Percentiles rank a stretch among this genome's conserved stretches.
These are phyloP conservation scores for Rhododendron kiyosumense DNA, from an alignment of 148 eudicot genomes.

Conservation along the genomic window DNA sequence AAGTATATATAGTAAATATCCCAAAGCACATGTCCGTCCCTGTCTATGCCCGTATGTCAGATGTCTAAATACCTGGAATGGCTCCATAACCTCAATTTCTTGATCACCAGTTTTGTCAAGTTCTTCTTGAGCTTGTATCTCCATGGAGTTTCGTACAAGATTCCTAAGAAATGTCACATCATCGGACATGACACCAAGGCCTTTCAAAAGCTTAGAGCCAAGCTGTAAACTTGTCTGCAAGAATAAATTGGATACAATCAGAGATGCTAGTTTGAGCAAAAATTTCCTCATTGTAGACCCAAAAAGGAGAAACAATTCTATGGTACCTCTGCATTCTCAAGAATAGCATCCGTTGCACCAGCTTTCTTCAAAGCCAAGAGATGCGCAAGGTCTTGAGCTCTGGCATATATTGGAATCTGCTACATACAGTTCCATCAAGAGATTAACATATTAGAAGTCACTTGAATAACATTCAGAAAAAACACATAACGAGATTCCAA, in stretches of 20 bases:
- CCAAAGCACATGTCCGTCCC: background rate
- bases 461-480: background rate
- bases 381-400: slow-evolving; percentile 79
- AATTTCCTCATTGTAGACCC: background rate
- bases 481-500: background rate
- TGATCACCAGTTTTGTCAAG: slow-evolving; percentile 35
- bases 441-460: background rate
- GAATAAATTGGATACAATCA: slow-evolving; percentile 10
- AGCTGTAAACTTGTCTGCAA: slow-evolving; percentile 94
- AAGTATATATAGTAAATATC: background rate
- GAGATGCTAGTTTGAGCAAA: background rate
- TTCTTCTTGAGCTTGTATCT: slow-evolving; percentile 71
- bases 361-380: slow-evolving; percentile 84
- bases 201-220: slow-evolving; percentile 89
- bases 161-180: slow-evolving; percentile 78
- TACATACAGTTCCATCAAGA: slow-evolving; percentile 2
- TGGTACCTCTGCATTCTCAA: slow-evolving; percentile 90
- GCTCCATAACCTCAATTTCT: slow-evolving; percentile 54
- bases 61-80: slow-evolving; percentile 53
- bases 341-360: slow-evolving; percentile 94
- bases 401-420: slow-evolving; percentile 87
- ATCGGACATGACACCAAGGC: slow-evolving; percentile 93
- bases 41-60: background rate
- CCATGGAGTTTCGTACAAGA: slow-evolving; percentile 82
- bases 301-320: background rate